Percentiles rank a stretch among this genome's conserved stretches.
phyloP scores from a whole-genome alignment of 2,329 filamentous ascomycete genomes.

The Atkinsonella hypoxylon region DNA sequence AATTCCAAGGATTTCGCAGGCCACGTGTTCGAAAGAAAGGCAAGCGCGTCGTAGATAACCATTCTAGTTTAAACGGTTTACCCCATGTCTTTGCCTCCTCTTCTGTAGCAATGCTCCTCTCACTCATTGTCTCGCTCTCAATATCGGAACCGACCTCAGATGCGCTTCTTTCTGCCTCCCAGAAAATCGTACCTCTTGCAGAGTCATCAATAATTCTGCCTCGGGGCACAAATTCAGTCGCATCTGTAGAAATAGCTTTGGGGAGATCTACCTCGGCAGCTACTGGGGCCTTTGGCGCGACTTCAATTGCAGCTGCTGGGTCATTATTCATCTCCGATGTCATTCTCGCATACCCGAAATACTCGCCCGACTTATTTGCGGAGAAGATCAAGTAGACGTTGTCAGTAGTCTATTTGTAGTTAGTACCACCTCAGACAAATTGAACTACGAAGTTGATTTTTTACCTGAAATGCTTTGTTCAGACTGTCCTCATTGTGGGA shows the following conservation, averaged over 20 bases:
- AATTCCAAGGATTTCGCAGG: slow-evolving; percentile 86
- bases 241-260: slow-evolving; percentile 67
- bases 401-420: slow-evolving; percentile 48
- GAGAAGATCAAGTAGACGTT: slow-evolving; percentile 91
- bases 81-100: slow-evolving; percentile 60
- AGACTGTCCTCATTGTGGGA: slow-evolving; percentile 79
- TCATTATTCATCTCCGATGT: slow-evolving; percentile 71
- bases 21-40: slow-evolving; percentile 85
- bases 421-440: neutral
- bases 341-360: slow-evolving; percentile 93
- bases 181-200: slow-evolving; percentile 90
- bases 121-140: slow-evolving; percentile 25
- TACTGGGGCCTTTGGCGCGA: slow-evolving; percentile 52
- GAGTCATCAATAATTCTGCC: slow-evolving; percentile 89
- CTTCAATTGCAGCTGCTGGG: slow-evolving; percentile 54
- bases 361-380: slow-evolving; percentile 94
- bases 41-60: slow-evolving; percentile 71
- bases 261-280: slow-evolving; percentile 54
- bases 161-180: slow-evolving; percentile 66
- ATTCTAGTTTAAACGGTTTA: slow-evolving; percentile 83
- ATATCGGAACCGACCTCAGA: slow-evolving; percentile 32
- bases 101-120: slow-evolving; percentile 29
- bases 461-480: slow-evolving; percentile 72
- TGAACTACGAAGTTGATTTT: slow-evolving; percentile 8
- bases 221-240: slow-evolving; percentile 65